Conservation (phyloP, 228 moss, liverwort and hornwort species). For the Sphagnum fallax region DNA sequence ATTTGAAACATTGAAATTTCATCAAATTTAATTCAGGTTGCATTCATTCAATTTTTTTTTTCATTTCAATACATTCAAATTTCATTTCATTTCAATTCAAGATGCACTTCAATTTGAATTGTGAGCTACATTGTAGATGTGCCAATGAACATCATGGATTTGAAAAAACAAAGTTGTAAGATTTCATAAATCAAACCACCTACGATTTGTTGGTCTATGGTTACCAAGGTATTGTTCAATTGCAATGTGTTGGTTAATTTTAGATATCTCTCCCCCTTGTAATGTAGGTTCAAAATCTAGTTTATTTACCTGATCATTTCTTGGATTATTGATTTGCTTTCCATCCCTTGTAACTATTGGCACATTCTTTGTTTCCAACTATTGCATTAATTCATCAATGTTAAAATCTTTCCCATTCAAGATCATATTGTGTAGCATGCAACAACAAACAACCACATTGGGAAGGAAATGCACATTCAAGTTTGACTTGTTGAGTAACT, state of each 20-base stretch:
- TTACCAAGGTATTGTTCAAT: background rate
- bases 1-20: too few species aligned
- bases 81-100: too few species aligned
- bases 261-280: background rate
- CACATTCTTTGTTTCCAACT: background rate
- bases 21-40: too few species aligned
- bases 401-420: background rate
- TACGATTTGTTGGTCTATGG: background rate
- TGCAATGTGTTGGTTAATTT: background rate
- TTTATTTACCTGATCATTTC: background rate
- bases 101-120: too few species aligned
- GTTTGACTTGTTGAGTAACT: background rate
- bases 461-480: background rate
- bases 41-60: too few species aligned
- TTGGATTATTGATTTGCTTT: background rate
- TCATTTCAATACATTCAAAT: too few species aligned
- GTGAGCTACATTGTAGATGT: too few species aligned
- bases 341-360: background rate
- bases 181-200: too few species aligned
- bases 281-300: background rate
- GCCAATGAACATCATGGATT: too few species aligned
- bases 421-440: background rate
- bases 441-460: background rate
- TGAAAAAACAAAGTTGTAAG: too few species aligned
- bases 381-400: background rate